These are phyloP conservation scores for Tylopilus sp. DNA, from an alignment of 1,284 basidiomycete genomes.

Conservation along the genomic window DNA sequence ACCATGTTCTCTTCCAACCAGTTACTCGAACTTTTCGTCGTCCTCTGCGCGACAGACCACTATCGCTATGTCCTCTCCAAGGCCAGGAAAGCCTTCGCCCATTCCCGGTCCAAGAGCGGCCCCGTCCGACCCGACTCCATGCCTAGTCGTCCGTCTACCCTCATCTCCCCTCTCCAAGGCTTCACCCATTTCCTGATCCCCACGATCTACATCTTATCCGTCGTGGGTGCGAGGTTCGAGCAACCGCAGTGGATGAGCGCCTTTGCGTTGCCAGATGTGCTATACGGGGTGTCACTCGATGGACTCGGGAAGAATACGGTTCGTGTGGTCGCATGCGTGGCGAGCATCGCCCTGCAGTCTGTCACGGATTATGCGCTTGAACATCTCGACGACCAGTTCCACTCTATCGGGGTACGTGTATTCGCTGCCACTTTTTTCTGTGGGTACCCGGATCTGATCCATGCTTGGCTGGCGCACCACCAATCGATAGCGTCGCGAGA, in stretches of 20 bases:
- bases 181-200: conserved; percentile 6
- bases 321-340: conserved; percentile 16
- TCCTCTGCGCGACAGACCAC: conserved; percentile 2
- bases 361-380: conserved; percentile 1
- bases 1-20: conserved; percentile 14
- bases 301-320: background rate
- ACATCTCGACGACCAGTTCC: conserved; percentile 16
- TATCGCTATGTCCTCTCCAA: background rate
- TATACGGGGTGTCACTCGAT: background rate
- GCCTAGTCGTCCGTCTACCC: conserved; percentile 10
- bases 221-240: conserved; percentile 15
- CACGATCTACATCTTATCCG: conserved; percentile 16
- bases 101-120: conserved; percentile 20
- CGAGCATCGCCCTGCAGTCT: background rate
- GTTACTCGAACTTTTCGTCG: conserved; percentile 22
- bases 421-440: no score
- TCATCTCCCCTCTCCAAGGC: conserved; percentile 21
- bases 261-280: conserved; percentile 3
- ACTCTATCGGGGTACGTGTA: conserved; percentile 15
- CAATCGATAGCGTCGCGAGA: conserved; percentile 23
- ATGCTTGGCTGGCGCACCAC: background rate
- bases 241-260: conserved; percentile 28
- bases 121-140: conserved; percentile 14
- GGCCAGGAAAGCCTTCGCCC: background rate
- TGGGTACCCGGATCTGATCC: background rate